Base-by-base conservation (phyloP, 306 rosid genomes). In the Cicer judaicum region DNA sequence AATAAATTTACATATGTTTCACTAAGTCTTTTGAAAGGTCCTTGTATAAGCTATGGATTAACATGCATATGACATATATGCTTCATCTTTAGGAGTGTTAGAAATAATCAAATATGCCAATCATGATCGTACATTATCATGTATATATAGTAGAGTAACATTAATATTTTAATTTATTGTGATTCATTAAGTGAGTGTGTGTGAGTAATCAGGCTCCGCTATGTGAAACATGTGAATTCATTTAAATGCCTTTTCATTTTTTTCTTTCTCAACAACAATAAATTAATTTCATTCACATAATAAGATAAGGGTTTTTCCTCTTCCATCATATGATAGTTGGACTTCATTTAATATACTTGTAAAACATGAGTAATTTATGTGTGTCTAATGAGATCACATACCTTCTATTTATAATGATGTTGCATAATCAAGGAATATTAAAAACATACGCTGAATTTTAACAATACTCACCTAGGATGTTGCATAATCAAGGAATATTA, bases 251-350 rank as follows among this genome's bases (percentile, higher is more conserved):
- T 21, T 46, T 48, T 19, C 6, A 7, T 10, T 65, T 65, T 43
- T 11, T 15, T 43, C 50, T 42, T 34, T 79, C 5, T 6, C 60
- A 52, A 79, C 59, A 48, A 50, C 68, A 40, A 39, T 40, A 65
- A 74, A 40, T 55, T 43, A 79, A 40, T 53, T 36, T 29, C 73
- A 52, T 43, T 76, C 65, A 9, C 47, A 61, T 68, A 70, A 40
- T 63, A 73, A 19, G 50, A 60, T 44, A 55, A 8, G 57, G 8
- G 50, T 43, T 56, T 74, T 39, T 10, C 47, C 41, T 53, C 53
- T 62, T 63, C 39, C 68, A 76, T 36, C 42, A 39, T 67, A 57
- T 24, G 48, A 82, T 42, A 52, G 72, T 64, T 40, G 62, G 68
- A 75, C 42, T 67, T 47, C 75, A 52, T 44, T 68, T 55, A 57